Evolutionary conservation across 371 early-diverging fungal genomes (phyloP).

Genomic region (Mortierella sp.): DNA sequence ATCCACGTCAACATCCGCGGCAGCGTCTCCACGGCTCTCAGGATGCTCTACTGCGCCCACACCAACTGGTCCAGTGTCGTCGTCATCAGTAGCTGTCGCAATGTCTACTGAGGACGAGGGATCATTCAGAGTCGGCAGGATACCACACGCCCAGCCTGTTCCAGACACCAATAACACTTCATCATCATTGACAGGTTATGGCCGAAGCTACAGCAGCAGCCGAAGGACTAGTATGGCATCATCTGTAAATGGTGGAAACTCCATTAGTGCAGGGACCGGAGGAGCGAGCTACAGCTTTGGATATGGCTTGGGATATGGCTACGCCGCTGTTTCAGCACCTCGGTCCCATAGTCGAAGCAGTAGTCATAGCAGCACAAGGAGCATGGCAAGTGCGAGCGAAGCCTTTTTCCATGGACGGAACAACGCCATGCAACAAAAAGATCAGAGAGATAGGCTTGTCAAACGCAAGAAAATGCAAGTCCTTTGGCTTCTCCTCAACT

Average conservation of each 20-base stretch:
- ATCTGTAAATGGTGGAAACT: constrained; percentile 11
- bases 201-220: constrained; percentile 16
- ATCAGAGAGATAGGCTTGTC: constrained; percentile 35
- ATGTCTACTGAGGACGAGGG: not conserved
- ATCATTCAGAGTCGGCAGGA: constrained; percentile 1
- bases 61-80: not conserved
- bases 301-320: constrained; percentile 12
- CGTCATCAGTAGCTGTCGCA: not conserved
- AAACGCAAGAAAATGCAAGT: constrained; percentile 41
- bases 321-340: constrained; percentile 10
- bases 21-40: constrained; percentile 1
- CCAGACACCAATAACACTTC: too few relatives aligned
- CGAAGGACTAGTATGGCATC: constrained; percentile 36
- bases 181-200: not conserved
- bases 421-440: constrained; percentile 32
- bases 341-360: constrained; percentile 46
- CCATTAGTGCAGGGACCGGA: not conserved
- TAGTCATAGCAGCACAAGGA: constrained; percentile 47
- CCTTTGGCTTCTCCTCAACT: constrained; percentile 46
- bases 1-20: not conserved
- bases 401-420: constrained; percentile 35
- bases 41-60: not conserved
- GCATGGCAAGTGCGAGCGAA: constrained; percentile 32
- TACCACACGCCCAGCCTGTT: too few relatives aligned
- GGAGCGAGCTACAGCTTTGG: constrained; percentile 3